phyloP scores from a whole-genome alignment of 73 alveolate genomes.

The Urostyla sp. region DNA sequence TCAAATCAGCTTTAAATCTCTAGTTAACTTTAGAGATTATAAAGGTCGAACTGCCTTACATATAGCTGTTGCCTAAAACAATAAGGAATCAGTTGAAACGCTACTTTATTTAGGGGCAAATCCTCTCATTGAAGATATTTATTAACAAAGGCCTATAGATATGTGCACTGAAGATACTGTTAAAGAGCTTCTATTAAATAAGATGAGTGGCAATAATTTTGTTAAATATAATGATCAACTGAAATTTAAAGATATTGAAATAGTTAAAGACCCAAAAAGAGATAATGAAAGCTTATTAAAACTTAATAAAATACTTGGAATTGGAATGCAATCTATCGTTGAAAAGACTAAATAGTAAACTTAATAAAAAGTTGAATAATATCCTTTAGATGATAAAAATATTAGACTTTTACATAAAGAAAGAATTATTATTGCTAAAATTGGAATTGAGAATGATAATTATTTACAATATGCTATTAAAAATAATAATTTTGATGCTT shows the following conservation, averaged over 20 bases:
- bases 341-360: neutral
- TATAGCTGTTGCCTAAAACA: constrained; percentile 43
- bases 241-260: constrained; percentile 1
- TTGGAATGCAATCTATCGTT: neutral
- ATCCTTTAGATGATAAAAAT: constrained; percentile 41
- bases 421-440: constrained; percentile 8
- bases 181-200: constrained; percentile 18
- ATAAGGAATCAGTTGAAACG: constrained; percentile 36
- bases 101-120: constrained; percentile 43
- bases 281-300: neutral
- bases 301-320: constrained; percentile 20
- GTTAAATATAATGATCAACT: neutral
- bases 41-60: constrained; percentile 62
- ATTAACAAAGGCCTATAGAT: constrained; percentile 57
- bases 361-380: neutral
- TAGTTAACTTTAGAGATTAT: constrained; percentile 50
- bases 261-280: neutral
- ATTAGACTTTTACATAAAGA: constrained; percentile 7
- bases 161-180: constrained; percentile 35
- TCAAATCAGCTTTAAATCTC: neutral
- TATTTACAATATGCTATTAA: constrained; percentile 57
- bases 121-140: constrained; percentile 48
- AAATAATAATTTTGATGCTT: constrained; percentile 40
- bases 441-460: constrained; percentile 61
- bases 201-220: constrained; percentile 17